Evolutionary conservation across 139 green algal species (phyloP).

Genomic region (Chlorella sp.): DNA sequence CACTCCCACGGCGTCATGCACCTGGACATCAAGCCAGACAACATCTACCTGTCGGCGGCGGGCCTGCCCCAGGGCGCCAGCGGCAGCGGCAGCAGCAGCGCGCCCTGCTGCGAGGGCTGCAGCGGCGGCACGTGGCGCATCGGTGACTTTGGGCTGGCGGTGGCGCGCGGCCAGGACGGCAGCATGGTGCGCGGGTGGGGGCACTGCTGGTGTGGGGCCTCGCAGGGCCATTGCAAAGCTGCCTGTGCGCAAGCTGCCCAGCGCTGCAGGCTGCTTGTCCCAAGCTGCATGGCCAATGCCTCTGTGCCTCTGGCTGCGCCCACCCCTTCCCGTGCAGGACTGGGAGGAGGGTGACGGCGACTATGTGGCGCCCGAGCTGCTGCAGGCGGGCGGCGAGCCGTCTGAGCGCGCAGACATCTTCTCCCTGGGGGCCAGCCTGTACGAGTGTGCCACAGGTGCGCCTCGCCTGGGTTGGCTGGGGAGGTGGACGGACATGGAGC

Average conservation of each 20-base stretch:
- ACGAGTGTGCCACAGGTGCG: slow-evolving; percentile 63
- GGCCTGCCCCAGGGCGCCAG: not conserved
- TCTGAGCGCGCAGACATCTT: slow-evolving; percentile 67
- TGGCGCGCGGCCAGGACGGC: slow-evolving; percentile 39
- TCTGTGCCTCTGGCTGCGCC: not conserved
- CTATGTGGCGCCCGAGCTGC: slow-evolving; percentile 84
- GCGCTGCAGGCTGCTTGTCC: not conserved
- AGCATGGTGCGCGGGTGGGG: slow-evolving; percentile 10
- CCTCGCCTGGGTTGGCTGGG: not conserved
- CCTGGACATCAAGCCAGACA: slow-evolving; percentile 89
- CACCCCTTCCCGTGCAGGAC: slow-evolving; percentile 35
- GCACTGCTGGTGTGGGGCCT: no score
- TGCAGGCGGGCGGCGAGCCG: slow-evolving; percentile 47
- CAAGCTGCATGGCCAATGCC: not conserved
- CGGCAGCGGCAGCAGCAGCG: not conserved
- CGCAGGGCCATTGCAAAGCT: no score
- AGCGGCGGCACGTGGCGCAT: slow-evolving; percentile 63
- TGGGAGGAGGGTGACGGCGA: slow-evolving; percentile 86
- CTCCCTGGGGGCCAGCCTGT: slow-evolving; percentile 68
- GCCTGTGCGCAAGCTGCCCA: not conserved
- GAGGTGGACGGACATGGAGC: not conserved
- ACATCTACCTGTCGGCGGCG: slow-evolving; percentile 59
- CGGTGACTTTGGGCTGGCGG: slow-evolving; percentile 78
- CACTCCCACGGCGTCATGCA: slow-evolving; percentile 76
- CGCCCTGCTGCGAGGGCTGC: not conserved